Percentiles rank a stretch among this genome's conserved stretches.
phyloP scores from a whole-genome alignment of 768 basidiomycete genomes.

The Gyrodon lividus region DNA sequence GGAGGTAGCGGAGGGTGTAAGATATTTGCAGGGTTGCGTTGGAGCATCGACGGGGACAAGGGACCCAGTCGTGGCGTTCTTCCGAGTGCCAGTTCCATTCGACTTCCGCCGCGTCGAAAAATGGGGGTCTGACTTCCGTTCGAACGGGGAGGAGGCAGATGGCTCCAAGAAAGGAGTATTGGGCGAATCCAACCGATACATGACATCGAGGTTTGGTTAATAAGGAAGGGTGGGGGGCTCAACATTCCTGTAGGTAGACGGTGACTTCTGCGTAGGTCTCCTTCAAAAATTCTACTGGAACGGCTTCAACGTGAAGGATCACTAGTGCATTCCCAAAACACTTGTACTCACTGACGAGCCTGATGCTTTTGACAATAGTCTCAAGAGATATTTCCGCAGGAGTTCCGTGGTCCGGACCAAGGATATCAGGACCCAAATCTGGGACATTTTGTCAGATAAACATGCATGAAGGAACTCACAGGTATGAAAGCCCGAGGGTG shows the following conservation, averaged over 20 bases:
- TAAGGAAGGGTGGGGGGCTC: slow-evolving; percentile 10
- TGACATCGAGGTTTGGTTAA: slow-evolving; percentile 30
- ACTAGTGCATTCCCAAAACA: neutral
- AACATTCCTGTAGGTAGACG: neutral
- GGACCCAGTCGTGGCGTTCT: slow-evolving; percentile 60
- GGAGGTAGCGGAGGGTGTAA: slow-evolving; percentile 71
- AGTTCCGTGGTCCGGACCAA: neutral
- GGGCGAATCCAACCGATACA: slow-evolving; percentile 51
- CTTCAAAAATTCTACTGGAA: neutral
- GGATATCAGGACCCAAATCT: neutral
- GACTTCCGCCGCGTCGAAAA: slow-evolving; percentile 33
- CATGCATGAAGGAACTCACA: neutral
- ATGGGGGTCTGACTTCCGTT: slow-evolving; percentile 10
- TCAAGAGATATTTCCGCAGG: neutral
- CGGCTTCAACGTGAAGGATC: too few species aligned
- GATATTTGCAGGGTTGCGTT: slow-evolving; percentile 74
- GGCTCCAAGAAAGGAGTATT: slow-evolving; percentile 48
- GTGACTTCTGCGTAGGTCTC: slow-evolving; percentile 1
- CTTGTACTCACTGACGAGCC: neutral
- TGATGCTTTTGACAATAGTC: neutral
- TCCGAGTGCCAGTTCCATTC: slow-evolving; percentile 65
- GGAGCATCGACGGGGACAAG: slow-evolving; percentile 77
- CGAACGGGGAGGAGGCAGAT: slow-evolving; percentile 31
- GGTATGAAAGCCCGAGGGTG: neutral
- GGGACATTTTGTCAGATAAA: neutral